Percentiles rank a stretch among this genome's conserved stretches.
phyloP scores from a whole-genome alignment of 75 land plant species.

The Pinus tabuliformis region DNA sequence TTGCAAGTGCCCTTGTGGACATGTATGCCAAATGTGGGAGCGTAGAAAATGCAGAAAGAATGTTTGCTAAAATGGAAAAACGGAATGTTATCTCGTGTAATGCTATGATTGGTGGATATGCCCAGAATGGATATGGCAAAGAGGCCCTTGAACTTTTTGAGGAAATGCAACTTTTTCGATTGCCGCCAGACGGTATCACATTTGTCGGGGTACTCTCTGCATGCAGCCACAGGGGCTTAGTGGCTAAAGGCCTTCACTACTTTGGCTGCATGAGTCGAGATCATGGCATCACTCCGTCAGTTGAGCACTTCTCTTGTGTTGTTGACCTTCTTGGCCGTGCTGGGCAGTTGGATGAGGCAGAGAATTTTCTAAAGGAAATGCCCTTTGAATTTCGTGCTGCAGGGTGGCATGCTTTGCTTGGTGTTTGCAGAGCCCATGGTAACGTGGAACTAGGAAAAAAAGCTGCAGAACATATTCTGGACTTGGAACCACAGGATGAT shows the following conservation, averaged over 20 bases:
- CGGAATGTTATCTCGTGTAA: conserved; percentile 54
- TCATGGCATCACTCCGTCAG: conserved; percentile 30
- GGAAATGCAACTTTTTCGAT: conserved; percentile 28
- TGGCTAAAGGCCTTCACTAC: conserved; percentile 21
- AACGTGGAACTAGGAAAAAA: conserved; percentile 35
- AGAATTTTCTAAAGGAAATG: conserved; percentile 33
- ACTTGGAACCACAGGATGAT: conserved; percentile 38
- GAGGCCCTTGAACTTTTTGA: conserved; percentile 29
- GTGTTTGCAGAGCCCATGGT: conserved; percentile 44
- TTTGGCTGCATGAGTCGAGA: conserved; percentile 34
- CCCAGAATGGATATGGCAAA: conserved; percentile 32
- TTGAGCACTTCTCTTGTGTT: conserved; percentile 49
- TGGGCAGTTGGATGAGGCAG: conserved; percentile 36
- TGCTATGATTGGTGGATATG: conserved; percentile 45
- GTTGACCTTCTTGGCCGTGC: conserved; percentile 44
- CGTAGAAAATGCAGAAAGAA: conserved; percentile 31
- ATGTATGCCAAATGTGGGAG: conserved; percentile 58
- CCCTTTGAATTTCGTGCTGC: conserved; percentile 28
- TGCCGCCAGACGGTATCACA: conserved; percentile 37
- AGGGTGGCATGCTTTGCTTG: conserved; percentile 42
- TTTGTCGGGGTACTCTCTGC: conserved; percentile 46
- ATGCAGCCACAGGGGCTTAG: conserved; percentile 53
- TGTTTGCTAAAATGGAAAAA: conserved; percentile 29
- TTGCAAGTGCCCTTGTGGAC: conserved; percentile 41
- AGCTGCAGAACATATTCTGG: conserved; percentile 31